These are phyloP conservation scores for Mycena galericulata DNA, from an alignment of 768 basidiomycete genomes.

Conservation along the genomic window DNA sequence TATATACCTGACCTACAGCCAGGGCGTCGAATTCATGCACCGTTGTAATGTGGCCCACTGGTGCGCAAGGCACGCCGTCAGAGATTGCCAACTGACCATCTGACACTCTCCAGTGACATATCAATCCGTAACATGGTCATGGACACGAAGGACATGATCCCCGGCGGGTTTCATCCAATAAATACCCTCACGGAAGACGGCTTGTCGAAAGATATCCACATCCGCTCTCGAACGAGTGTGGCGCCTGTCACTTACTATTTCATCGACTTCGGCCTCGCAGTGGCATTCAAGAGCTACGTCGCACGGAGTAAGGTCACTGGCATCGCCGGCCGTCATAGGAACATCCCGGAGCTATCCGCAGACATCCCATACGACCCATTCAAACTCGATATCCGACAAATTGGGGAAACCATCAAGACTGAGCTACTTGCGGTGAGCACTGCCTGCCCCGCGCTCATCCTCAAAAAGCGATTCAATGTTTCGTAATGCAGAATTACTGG, in stretches of 20 bases:
- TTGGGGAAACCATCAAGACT: neutral
- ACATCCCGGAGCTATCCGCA: neutral
- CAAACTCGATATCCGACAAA: conserved; percentile 1
- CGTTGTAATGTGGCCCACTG: neutral
- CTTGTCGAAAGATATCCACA: neutral
- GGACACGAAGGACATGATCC: neutral
- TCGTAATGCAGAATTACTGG: neutral
- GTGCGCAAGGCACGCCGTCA: neutral
- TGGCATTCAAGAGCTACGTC: too few relatives aligned
- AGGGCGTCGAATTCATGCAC: conserved; percentile 1
- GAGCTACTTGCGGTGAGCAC: neutral
- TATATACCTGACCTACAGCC: neutral
- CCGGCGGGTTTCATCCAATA: neutral
- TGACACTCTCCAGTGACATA: neutral
- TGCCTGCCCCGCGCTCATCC: too few relatives aligned
- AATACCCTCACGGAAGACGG: neutral
- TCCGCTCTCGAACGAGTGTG: neutral
- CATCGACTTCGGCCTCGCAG: too few relatives aligned
- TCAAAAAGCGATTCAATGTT: too few relatives aligned
- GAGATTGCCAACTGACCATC: neutral
- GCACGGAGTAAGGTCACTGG: neutral
- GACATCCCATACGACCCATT: neutral
- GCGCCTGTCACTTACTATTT: neutral
- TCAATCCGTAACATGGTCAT: neutral
- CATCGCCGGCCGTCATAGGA: neutral